Percentiles rank a stretch among this genome's conserved stretches.
Evolutionary conservation across 345 rosid species (phyloP).

Genomic region (Dimocarpus longan): DNA sequence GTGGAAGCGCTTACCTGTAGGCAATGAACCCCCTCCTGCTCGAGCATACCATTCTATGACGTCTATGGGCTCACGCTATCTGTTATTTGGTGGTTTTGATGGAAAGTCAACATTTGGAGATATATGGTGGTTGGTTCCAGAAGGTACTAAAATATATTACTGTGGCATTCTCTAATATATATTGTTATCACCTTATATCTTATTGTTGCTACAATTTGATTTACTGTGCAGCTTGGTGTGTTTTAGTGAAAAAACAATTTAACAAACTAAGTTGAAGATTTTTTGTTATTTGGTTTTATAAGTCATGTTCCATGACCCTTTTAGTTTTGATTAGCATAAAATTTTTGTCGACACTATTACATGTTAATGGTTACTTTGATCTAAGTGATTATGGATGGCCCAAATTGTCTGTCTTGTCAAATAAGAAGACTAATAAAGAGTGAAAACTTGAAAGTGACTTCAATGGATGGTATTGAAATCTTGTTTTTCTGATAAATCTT

Average conservation of each 20-base stretch:
- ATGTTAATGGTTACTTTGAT: not conserved
- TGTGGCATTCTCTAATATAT: not conserved
- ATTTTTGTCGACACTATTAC: not conserved
- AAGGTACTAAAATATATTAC: conserved; percentile 54
- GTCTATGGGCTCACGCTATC: conserved; percentile 69
- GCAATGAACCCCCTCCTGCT: conserved; percentile 80
- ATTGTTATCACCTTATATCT: not conserved
- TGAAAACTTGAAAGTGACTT: not conserved
- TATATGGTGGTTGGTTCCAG: conserved; percentile 96
- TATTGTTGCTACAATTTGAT: not conserved
- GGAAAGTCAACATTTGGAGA: conserved; percentile 92
- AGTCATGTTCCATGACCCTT: not conserved
- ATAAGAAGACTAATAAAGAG: conserved; percentile 4
- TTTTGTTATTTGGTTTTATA: conserved; percentile 2
- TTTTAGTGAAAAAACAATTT: not conserved
- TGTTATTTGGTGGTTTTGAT: conserved; percentile 94
- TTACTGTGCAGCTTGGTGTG: not conserved
- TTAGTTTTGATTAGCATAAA: conserved; percentile 1
- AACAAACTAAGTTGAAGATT: not conserved
- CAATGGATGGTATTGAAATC: not conserved
- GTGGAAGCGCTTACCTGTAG: conserved; percentile 79
- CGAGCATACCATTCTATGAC: conserved; percentile 94
- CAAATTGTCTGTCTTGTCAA: not conserved
- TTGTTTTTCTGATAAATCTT: not conserved
- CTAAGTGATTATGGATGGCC: not conserved